Evolutionary conservation across 805 yeast genomes (phyloP).

Genomic region (Ogataea kodamae): DNA sequence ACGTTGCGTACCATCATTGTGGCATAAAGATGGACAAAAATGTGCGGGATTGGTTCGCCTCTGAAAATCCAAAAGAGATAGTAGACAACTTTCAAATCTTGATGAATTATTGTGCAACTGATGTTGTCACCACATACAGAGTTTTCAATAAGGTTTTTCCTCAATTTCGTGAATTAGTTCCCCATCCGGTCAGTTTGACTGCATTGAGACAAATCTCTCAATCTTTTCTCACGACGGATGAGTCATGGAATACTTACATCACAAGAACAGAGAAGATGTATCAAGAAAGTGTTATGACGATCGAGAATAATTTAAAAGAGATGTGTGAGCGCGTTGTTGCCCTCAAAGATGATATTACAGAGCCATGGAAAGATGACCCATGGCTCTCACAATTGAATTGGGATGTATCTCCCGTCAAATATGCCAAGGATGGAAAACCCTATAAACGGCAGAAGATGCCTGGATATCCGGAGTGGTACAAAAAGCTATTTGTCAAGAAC

Average conservation of each 20-base stretch:
- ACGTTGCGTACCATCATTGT: constrained; percentile 79
- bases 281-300: constrained; percentile 51
- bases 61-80: constrained; percentile 51
- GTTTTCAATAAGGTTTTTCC: constrained; percentile 73
- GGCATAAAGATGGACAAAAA: constrained; percentile 62
- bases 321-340: constrained; percentile 60
- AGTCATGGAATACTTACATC: constrained; percentile 72
- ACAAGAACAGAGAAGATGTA: constrained; percentile 63
- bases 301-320: constrained; percentile 53
- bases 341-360: constrained; percentile 40
- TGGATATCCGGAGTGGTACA: constrained; percentile 94
- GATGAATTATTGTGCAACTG: constrained; percentile 80
- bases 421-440: constrained; percentile 67
- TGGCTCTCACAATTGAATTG: constrained; percentile 93
- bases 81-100: constrained; percentile 54
- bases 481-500: constrained; percentile 44
- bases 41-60: constrained; percentile 60
- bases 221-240: constrained; percentile 73
- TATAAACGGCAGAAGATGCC: constrained; percentile 74
- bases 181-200: constrained; percentile 94
- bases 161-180: constrained; percentile 59
- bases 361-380: constrained; percentile 59
- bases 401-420: constrained; percentile 57
- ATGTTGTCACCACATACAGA: constrained; percentile 70
- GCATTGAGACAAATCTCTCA: constrained; percentile 74